Evolutionary conservation across 2,329 filamentous ascomycete species (phyloP), one percentile per base, ranked within the genome.

Genomic region (Spiromastix sp.): DNA sequence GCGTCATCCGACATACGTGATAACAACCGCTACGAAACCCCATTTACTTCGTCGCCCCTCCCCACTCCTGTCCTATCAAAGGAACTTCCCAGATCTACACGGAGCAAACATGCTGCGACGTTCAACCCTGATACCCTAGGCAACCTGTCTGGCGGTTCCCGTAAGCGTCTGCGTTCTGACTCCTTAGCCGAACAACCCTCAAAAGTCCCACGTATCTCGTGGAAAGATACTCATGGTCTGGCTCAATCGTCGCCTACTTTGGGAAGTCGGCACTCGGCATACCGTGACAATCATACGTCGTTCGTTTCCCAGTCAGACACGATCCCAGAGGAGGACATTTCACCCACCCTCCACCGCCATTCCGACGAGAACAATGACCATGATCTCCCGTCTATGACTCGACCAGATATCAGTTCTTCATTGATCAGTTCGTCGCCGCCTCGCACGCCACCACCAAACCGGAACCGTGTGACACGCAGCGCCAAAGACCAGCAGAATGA

Each of bases 231-330:
- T 39, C 78, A 86, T 54, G 77, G 80, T 49, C 66, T 93, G 39
- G 75, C 85, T 12, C 80, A 93, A 55, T 94, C 86, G 4, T 95
- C 87, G 4, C 89, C 89, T 16, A 78, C 85, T 51, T 84, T 89
- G 61, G 73, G 79, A 45, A 76, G 77, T 48, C 77, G 81, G 49
- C 79, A 82, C 51, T 71, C 79, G 48, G 77, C 81, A 57, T 89
- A 87, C 49, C 81, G 78, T 30, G 81, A 77, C 13, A 77, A 80
- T 43, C 68, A 89, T 11, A 4, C 29, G 26, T 86, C 85, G 32
- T 87, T 93, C 55, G 85, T 85, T 54, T 78, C 79, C 18, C 75
- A 81, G 41, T 71, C 75, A 32, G 75, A 77, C 34, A 79, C 77
- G 33, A 71, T 85, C 41, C 74, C 78, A 21, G 76, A 80, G 76